These are phyloP conservation scores for Colletotrichum gigasporum DNA, from an alignment of 2,329 filamentous ascomycete genomes.

Conservation along the genomic window DNA sequence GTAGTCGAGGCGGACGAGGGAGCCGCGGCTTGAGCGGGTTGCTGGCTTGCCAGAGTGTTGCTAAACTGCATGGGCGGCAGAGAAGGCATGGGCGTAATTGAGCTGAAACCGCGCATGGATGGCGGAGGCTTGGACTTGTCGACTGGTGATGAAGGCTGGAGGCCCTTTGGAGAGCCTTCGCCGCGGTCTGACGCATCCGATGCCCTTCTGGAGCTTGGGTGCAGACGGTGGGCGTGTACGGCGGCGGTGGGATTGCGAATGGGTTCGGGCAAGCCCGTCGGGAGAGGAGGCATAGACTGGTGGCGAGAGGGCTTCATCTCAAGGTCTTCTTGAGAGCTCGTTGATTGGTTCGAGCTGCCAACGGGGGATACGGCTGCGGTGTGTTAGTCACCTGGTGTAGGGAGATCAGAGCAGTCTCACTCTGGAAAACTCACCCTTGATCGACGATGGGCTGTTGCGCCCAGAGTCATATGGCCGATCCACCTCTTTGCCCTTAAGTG, in stretches of 20 bases:
- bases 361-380: slow-evolving; percentile 37
- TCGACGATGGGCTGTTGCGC: slow-evolving; percentile 47
- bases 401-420: not conserved
- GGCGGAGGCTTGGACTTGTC: slow-evolving; percentile 37
- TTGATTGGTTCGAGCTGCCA: slow-evolving; percentile 49
- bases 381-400: slow-evolving; percentile 17
- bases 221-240: slow-evolving; percentile 33
- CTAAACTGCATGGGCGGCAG: slow-evolving; percentile 24
- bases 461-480: slow-evolving; percentile 44
- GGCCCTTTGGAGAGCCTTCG: slow-evolving; percentile 21
- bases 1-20: slow-evolving; percentile 30
- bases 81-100: slow-evolving; percentile 31
- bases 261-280: not conserved
- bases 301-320: slow-evolving; percentile 46
- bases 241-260: not conserved
- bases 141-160: not conserved
- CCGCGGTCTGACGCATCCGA: slow-evolving; percentile 41
- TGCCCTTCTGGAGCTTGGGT: slow-evolving; percentile 40
- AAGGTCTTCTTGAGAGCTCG: slow-evolving; percentile 50
- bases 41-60: not conserved
- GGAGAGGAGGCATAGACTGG: slow-evolving; percentile 15
- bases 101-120: slow-evolving; percentile 42
- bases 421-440: slow-evolving; percentile 42
- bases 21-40: not conserved
- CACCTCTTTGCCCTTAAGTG: slow-evolving; percentile 55